Conservation (phyloP, 1,284 basidiomycete genomes). For the Microbotryomycetes sp. region DNA sequence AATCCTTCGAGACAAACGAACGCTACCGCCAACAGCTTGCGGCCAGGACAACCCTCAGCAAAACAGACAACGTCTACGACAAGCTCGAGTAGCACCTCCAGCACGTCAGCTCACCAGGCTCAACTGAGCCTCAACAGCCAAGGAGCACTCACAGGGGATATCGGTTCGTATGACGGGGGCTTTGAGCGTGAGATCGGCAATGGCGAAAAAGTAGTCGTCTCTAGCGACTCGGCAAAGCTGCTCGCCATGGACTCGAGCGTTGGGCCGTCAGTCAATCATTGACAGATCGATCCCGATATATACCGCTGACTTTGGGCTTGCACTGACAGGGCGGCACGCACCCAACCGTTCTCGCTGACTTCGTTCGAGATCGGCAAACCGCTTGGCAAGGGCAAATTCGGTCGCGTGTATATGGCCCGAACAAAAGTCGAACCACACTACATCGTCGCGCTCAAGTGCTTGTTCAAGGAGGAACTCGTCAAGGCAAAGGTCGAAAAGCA, state of each 20-base stretch:
- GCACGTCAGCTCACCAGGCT: background rate
- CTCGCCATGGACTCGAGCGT: constrained; percentile 67
- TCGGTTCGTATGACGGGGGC: constrained; percentile 78
- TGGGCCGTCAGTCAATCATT: constrained; percentile 7
- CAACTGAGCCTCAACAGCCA: background rate
- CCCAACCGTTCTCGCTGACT: constrained; percentile 62
- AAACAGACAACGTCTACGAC: background rate
- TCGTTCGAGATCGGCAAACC: constrained; percentile 92
- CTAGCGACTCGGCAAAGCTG: constrained; percentile 63
- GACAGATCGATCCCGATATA: constrained; percentile 8
- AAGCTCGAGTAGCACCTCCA: background rate
- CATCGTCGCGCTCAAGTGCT: constrained; percentile 92
- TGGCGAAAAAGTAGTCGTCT: constrained; percentile 47
- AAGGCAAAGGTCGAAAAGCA: constrained; percentile 83
- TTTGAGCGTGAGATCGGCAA: constrained; percentile 70
- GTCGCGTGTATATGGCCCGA: constrained; percentile 95
- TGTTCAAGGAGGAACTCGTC: constrained; percentile 95
- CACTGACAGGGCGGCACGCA: constrained; percentile 10
- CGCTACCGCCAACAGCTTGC: background rate
- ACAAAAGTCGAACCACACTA: constrained; percentile 80
- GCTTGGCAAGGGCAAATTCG: constrained; percentile 97
- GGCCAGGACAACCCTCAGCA: background rate
- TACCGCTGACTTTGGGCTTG: background rate
- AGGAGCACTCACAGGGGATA: constrained; percentile 45
- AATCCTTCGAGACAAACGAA: background rate